Conservation (phyloP, 176 grass and related monocot species). For the Aegilops sharonensis region DNA sequence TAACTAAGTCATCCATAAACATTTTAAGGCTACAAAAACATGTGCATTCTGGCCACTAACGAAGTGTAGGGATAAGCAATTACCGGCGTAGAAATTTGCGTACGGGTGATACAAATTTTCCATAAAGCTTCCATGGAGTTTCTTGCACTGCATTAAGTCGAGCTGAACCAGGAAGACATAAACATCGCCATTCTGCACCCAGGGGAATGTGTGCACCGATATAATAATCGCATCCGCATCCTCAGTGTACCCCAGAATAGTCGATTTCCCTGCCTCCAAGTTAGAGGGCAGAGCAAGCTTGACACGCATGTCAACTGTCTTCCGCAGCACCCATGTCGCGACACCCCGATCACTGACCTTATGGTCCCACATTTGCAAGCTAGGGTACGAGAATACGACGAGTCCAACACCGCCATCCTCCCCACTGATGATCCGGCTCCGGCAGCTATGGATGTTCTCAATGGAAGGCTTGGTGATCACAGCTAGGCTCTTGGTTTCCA, state of each 20-base stretch:
- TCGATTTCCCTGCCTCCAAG: no score
- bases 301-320: not conserved
- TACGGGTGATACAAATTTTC: not conserved
- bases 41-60: no score
- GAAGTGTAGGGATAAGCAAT: not conserved
- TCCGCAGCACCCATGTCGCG: not conserved
- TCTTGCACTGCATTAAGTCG: not conserved
- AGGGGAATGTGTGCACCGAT: not conserved
- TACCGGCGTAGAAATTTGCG: not conserved
- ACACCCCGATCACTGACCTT: not conserved
- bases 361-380: not conserved
- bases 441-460: not conserved
- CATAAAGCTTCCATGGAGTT: not conserved
- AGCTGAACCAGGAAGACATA: not conserved
- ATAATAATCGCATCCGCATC: not conserved
- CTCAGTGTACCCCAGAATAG: not conserved
- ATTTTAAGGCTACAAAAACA: no score
- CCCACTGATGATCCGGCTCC: not conserved
- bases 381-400: not conserved
- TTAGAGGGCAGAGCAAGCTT: not conserved
- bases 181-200: not conserved
- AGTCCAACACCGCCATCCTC: not conserved
- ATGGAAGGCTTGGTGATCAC: not conserved
- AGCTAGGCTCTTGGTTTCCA: not conserved
- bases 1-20: no score